Conservation (phyloP, 495 filamentous ascomycete genomes). For the Cercophora sp. region DNA sequence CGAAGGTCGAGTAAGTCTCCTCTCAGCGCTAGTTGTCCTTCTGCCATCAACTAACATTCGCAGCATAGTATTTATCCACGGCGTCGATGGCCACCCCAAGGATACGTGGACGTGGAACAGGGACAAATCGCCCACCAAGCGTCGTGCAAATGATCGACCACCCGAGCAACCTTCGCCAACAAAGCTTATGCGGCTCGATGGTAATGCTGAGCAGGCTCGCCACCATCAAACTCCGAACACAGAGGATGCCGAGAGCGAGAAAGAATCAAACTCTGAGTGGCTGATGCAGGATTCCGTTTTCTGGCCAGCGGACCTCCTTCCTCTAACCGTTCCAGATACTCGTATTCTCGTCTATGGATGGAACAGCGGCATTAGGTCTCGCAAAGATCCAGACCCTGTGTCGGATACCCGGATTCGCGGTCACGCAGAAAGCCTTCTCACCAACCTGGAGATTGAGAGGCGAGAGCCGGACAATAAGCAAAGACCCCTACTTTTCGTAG, state of each 20-base stretch:
- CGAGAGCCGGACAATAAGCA: neutral
- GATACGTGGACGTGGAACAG: constrained; percentile 9
- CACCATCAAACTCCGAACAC: neutral
- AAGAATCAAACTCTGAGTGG: neutral
- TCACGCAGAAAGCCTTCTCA: constrained; percentile 5
- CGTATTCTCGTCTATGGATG: constrained; percentile 15
- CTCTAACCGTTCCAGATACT: constrained; percentile 9
- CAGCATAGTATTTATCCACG: constrained; percentile 12
- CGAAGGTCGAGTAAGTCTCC: constrained; percentile 3
- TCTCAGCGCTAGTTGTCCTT: neutral
- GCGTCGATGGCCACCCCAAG: constrained; percentile 15
- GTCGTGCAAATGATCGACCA: neutral
- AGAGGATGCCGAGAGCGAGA: neutral
- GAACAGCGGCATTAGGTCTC: constrained; percentile 1
- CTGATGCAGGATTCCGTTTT: neutral
- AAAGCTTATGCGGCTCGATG: neutral
- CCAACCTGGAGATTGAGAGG: constrained; percentile 3
- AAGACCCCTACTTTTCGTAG: constrained; percentile 32
- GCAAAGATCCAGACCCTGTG: constrained; percentile 5
- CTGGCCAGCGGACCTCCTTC: constrained; percentile 9
- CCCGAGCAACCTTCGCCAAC: neutral
- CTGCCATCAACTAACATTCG: neutral
- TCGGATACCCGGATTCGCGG: no score
- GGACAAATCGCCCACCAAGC: neutral
- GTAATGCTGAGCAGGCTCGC: no score